phyloP scores from a whole-genome alignment of 108 stramenopile genomes.

The Pseudonitzschia pungens region DNA sequence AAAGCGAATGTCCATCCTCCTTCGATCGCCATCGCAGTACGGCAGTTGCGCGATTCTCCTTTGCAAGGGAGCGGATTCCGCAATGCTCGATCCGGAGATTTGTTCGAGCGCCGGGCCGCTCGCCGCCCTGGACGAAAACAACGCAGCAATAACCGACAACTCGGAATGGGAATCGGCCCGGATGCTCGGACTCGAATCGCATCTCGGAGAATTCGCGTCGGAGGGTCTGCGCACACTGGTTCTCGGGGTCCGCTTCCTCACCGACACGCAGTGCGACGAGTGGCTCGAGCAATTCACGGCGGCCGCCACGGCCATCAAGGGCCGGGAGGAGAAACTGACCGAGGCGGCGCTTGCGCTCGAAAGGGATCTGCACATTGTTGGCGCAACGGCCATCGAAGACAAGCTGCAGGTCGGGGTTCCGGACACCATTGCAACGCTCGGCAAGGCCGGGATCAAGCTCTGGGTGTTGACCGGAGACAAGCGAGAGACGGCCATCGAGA shows the following conservation, averaged over 20 bases:
- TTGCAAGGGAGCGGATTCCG: constrained; percentile 94
- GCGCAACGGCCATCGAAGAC: constrained; percentile 98
- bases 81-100: constrained; percentile 74
- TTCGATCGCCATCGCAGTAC: constrained; percentile 75
- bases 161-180: constrained; percentile 56
- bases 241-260: constrained; percentile 80
- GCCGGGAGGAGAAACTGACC: constrained; percentile 72
- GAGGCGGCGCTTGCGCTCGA: constrained; percentile 82
- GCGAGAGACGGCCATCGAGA: constrained; percentile 97
- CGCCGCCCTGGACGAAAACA: background rate
- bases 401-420: constrained; percentile 95
- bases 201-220: constrained; percentile 89
- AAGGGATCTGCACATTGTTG: constrained; percentile 82
- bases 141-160: constrained; percentile 8
- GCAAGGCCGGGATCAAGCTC: constrained; percentile 91
- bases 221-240: constrained; percentile 96
- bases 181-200: constrained; percentile 69
- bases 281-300: constrained; percentile 78
- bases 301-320: constrained; percentile 79
- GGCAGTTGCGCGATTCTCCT: constrained; percentile 75
- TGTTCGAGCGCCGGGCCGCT: constrained; percentile 12
- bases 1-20: constrained; percentile 94
- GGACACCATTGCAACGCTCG: constrained; percentile 89
- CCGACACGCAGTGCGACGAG: constrained; percentile 66
- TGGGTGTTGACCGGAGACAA: constrained; percentile 99